These are phyloP conservation scores for Talaromyces adpressus DNA, from an alignment of 495 filamentous ascomycete genomes.

Conservation along the genomic window DNA sequence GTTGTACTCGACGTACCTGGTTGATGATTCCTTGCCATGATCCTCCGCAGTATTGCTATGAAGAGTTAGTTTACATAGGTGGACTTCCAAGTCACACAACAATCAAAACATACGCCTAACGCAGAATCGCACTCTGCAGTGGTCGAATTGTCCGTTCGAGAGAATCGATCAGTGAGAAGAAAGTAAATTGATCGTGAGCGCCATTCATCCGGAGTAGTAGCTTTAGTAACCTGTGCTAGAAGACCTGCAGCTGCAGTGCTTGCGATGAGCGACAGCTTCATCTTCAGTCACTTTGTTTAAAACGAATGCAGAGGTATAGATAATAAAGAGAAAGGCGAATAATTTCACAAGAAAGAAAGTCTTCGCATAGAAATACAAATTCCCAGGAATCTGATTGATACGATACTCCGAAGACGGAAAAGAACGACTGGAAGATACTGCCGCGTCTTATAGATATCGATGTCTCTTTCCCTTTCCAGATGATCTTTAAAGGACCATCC, in stretches of 20 bases:
- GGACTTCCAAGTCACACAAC: not conserved
- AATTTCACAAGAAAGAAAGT: not conserved
- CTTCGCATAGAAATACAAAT: not conserved
- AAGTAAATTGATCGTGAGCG: slow-evolving; percentile 65
- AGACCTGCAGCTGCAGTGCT: not conserved
- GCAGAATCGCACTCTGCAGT: slow-evolving; percentile 43
- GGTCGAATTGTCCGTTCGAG: slow-evolving; percentile 57
- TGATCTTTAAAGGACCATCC: not conserved
- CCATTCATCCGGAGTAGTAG: slow-evolving; percentile 46
- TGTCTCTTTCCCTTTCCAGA: not conserved
- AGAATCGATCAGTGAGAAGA: slow-evolving; percentile 70
- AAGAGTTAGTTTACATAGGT: not conserved
- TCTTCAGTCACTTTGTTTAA: slow-evolving; percentile 10
- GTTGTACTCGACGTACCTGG: slow-evolving; percentile 32
- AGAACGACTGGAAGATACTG: not conserved
- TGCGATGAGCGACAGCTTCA: slow-evolving; percentile 2
- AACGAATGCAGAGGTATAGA: not conserved
- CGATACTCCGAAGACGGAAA: not conserved
- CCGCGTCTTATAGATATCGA: not conserved
- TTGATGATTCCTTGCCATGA: slow-evolving; percentile 67
- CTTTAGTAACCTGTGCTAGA: slow-evolving; percentile 17
- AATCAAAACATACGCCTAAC: not conserved
- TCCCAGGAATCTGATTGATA: not conserved
- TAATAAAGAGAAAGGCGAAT: not conserved
- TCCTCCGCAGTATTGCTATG: slow-evolving; percentile 62